phyloP scores from a whole-genome alignment of 1,284 basidiomycete species.

The Earliella scabrosa region DNA sequence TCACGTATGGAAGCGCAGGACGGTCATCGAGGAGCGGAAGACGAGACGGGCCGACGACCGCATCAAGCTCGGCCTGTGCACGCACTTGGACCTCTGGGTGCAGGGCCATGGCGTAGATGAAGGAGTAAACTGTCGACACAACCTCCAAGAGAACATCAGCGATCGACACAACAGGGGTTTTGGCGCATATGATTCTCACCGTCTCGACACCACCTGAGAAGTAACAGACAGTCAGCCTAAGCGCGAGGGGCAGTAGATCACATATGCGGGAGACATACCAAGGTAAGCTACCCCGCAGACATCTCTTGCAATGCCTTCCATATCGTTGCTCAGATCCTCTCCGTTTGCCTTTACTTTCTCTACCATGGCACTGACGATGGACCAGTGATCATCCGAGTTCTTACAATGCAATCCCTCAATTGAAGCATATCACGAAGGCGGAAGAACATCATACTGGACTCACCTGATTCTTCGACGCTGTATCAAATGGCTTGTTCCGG shows the following conservation, averaged over 20 bases:
- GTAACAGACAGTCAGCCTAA: too few relatives aligned
- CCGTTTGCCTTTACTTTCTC: not conserved
- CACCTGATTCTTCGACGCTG: constrained; percentile 54
- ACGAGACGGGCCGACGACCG: constrained; percentile 21
- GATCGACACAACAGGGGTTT: too few relatives aligned
- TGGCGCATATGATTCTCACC: too few relatives aligned
- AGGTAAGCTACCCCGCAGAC: not conserved
- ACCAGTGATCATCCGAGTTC: not conserved
- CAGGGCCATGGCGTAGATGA: constrained; percentile 27
- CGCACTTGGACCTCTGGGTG: constrained; percentile 27
- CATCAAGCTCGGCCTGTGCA: constrained; percentile 36
- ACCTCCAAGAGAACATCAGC: too few relatives aligned
- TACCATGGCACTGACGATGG: not conserved
- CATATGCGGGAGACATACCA: not conserved
- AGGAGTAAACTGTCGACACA: not conserved
- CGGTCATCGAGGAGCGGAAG: constrained; percentile 22
- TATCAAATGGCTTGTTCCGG: constrained; percentile 63
- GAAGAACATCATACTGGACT: not conserved
- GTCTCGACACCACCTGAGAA: not conserved
- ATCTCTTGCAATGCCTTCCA: not conserved
- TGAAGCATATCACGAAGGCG: too few relatives aligned
- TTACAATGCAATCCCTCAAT: not conserved
- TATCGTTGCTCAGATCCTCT: not conserved
- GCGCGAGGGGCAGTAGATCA: too few relatives aligned
- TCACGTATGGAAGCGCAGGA: constrained; percentile 17